Conservation (phyloP, 164 flowering plant species). For the Umbilicus rupestris region DNA sequence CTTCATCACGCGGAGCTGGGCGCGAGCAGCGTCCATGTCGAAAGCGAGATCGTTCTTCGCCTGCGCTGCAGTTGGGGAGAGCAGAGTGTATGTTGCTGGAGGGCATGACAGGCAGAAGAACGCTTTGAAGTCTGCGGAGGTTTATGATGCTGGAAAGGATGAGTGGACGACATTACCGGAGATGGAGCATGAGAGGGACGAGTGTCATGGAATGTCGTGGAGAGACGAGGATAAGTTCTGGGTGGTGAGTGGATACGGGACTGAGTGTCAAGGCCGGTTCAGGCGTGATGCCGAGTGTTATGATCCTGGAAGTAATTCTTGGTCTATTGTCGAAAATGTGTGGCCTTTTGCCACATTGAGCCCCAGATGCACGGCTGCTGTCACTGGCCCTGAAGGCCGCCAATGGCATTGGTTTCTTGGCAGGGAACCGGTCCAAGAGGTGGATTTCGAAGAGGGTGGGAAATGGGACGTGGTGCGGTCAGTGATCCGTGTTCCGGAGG, state of each 20-base stretch:
- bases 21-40: constrained; percentile 50
- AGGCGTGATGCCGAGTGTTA: constrained; percentile 40
- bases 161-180: constrained; percentile 56
- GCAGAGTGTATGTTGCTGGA: constrained; percentile 47
- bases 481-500: constrained; percentile 1
- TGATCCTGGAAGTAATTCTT: constrained; percentile 27
- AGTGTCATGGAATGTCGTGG: constrained; percentile 50
- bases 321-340: constrained; percentile 45
- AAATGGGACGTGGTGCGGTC: not conserved
- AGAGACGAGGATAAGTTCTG: constrained; percentile 45
- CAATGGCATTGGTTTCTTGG: constrained; percentile 1
- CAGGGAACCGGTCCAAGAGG: not conserved
- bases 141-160: constrained; percentile 42
- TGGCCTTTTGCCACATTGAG: constrained; percentile 27
- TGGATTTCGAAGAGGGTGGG: not conserved
- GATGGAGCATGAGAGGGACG: constrained; percentile 70
- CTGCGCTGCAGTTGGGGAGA: constrained; percentile 27
- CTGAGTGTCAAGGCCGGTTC: constrained; percentile 63
- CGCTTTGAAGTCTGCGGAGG: constrained; percentile 52
- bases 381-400: not conserved
- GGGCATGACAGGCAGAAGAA: constrained; percentile 84
- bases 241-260: constrained; percentile 78
- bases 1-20: constrained; percentile 42
- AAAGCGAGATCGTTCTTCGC: constrained; percentile 60
- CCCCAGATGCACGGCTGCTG: constrained; percentile 2